A percentile compares a stretch with the other conserved stretches of the same genome.
Evolutionary conservation across 2,329 filamentous ascomycete genomes (phyloP).

Genomic region (Fusarium anthophilum): DNA sequence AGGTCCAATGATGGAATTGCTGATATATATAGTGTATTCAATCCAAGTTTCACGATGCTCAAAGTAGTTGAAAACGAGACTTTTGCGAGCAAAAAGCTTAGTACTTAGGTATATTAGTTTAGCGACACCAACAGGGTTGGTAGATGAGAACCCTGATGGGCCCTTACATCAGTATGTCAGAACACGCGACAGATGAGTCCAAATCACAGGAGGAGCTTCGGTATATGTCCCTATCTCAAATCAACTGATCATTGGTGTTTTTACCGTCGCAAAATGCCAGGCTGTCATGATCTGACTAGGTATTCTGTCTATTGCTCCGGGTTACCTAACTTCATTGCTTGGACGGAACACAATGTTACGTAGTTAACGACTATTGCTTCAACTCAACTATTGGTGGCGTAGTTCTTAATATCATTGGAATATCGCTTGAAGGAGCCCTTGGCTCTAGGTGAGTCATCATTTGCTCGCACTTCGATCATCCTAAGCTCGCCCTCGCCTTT

Average conservation of each 20-base stretch:
- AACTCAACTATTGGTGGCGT: too few species aligned
- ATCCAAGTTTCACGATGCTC: neutral
- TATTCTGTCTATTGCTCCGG: neutral
- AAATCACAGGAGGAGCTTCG: neutral
- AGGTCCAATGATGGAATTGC: too few species aligned
- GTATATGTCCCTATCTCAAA: neutral
- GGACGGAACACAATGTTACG: accelerated
- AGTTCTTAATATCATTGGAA: too few species aligned
- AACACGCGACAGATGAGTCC: neutral
- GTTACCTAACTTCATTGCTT: accelerated
- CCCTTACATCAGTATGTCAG: neutral
- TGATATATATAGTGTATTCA: neutral
- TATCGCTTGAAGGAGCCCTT: accelerated
- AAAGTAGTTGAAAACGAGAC: neutral
- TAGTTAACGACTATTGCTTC: neutral
- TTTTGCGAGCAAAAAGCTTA: neutral
- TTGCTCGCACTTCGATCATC: accelerated
- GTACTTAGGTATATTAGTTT: neutral
- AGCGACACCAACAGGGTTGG: constrained; percentile 10
- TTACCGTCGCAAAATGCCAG: too few species aligned
- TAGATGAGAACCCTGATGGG: neutral
- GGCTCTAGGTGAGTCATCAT: accelerated
- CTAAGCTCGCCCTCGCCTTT: accelerated
- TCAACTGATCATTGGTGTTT: neutral
- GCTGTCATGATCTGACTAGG: neutral